Conservation (phyloP, 2,329 filamentous ascomycete genomes). For the Botryosphaeria dothidea region DNA sequence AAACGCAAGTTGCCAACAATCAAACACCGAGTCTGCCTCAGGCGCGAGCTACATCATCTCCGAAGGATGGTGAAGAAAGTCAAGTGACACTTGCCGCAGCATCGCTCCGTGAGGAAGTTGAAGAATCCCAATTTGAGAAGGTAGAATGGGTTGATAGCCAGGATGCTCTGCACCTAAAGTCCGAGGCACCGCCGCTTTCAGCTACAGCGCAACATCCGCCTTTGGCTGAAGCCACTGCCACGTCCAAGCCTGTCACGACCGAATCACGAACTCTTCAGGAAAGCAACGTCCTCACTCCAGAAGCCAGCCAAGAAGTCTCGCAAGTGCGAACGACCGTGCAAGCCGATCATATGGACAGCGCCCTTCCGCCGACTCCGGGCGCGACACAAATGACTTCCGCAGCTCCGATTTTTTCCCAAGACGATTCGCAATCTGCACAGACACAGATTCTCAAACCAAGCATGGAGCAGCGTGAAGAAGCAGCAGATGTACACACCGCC, state of each 20-base stretch:
- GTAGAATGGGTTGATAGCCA: no score
- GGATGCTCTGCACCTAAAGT: neutral
- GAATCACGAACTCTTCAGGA: neutral
- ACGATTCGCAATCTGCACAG: neutral
- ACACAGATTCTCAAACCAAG: neutral
- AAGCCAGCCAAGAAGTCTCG: slow-evolving; percentile 30
- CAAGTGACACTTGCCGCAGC: neutral
- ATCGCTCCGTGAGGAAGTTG: neutral
- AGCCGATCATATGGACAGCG: slow-evolving; percentile 24
- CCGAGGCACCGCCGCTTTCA: no score
- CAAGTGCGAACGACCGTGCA: slow-evolving; percentile 25
- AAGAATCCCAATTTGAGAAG: neutral
- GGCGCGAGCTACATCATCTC: neutral
- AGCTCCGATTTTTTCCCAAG: slow-evolving; percentile 1
- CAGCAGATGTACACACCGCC: neutral
- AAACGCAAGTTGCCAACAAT: neutral
- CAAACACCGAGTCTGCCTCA: neutral
- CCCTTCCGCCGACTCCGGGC: slow-evolving; percentile 38
- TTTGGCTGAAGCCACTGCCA: neutral
- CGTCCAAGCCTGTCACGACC: neutral
- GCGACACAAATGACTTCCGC: slow-evolving; percentile 36
- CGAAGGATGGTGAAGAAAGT: neutral
- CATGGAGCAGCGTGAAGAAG: neutral
- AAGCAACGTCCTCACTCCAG: slow-evolving; percentile 22
- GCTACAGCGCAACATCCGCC: no score